Percentiles rank a stretch among this genome's conserved stretches.
phyloP scores from a whole-genome alignment of 2,329 filamentous ascomycete genomes.

The Talaromyces sp. region DNA sequence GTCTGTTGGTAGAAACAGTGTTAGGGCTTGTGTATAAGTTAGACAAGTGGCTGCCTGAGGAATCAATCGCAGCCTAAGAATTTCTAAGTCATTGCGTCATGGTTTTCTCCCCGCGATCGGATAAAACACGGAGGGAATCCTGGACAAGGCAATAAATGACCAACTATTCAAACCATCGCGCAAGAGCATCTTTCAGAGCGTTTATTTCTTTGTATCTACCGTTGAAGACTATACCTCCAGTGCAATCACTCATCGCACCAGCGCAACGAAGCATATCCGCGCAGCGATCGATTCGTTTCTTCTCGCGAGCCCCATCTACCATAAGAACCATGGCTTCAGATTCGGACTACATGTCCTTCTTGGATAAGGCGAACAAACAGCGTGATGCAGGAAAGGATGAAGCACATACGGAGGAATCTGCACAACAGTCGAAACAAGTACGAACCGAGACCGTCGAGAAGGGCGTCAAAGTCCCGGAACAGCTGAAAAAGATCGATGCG shows the following conservation, averaged over 20 bases:
- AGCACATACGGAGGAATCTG: conserved; percentile 19
- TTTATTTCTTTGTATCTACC: neutral
- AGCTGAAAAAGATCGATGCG: conserved; percentile 55
- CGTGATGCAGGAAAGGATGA: conserved; percentile 32
- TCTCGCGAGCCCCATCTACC: neutral
- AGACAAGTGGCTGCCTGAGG: neutral
- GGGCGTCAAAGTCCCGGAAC: conserved; percentile 58
- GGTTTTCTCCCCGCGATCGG: neutral
- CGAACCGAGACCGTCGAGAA: conserved; percentile 41
- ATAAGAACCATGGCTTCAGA: conserved; percentile 56
- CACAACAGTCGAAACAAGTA: conserved; percentile 27
- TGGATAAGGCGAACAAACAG: conserved; percentile 82
- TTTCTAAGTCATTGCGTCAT: conserved; percentile 8
- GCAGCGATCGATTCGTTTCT: neutral
- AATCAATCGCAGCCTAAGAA: neutral
- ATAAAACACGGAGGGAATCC: neutral
- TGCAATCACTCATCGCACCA: neutral
- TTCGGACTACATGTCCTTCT: conserved; percentile 77
- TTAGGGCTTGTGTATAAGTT: neutral
- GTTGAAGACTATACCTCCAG: neutral
- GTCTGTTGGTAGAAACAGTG: neutral
- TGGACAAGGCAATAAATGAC: conserved; percentile 3
- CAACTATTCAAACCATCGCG: neutral
- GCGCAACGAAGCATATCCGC: neutral
- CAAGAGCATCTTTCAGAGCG: neutral